phyloP scores from a whole-genome alignment of 2,329 filamentous ascomycete genomes.

The Grosmannia serpens region DNA sequence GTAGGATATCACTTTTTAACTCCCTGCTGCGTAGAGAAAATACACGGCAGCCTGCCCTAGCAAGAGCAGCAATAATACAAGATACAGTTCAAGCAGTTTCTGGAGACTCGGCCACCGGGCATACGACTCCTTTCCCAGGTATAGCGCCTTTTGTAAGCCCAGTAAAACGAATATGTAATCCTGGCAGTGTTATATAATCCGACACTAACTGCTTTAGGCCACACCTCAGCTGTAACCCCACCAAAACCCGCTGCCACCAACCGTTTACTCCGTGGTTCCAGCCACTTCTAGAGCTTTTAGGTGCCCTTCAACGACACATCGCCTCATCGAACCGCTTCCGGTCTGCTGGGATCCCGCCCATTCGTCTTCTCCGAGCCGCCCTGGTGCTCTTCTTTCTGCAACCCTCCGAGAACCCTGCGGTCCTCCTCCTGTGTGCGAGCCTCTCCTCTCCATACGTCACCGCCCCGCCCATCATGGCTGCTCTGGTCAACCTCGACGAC shows the following conservation, averaged over 20 bases:
- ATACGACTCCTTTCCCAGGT: too few relatives aligned
- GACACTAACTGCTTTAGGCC: background rate
- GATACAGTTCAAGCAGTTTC: too few relatives aligned
- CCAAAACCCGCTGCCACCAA: background rate
- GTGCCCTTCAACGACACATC: background rate
- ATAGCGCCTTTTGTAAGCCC: too few relatives aligned
- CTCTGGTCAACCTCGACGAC: slow-evolving; percentile 47
- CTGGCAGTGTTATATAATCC: background rate
- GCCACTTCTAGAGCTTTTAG: background rate
- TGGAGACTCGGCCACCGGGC: too few relatives aligned
- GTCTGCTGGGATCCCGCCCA: background rate
- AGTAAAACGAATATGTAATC: too few relatives aligned
- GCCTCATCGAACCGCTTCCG: background rate
- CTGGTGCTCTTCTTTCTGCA: background rate
- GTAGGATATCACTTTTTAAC: too few relatives aligned
- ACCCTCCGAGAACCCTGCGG: background rate
- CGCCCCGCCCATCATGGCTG: slow-evolving; percentile 9
- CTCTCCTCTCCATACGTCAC: background rate
- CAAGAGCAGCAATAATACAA: too few relatives aligned
- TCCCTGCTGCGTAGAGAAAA: too few relatives aligned
- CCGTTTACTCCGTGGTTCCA: background rate
- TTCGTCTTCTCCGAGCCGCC: background rate
- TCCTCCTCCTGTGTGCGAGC: too few relatives aligned
- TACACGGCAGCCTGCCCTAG: too few relatives aligned
- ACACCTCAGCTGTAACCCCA: background rate